A percentile compares a stretch with the other conserved stretches of the same genome.
These are phyloP conservation scores for Sporobolomyces pararoseus DNA, from an alignment of 768 basidiomycete species.

Conservation along the genomic window DNA sequence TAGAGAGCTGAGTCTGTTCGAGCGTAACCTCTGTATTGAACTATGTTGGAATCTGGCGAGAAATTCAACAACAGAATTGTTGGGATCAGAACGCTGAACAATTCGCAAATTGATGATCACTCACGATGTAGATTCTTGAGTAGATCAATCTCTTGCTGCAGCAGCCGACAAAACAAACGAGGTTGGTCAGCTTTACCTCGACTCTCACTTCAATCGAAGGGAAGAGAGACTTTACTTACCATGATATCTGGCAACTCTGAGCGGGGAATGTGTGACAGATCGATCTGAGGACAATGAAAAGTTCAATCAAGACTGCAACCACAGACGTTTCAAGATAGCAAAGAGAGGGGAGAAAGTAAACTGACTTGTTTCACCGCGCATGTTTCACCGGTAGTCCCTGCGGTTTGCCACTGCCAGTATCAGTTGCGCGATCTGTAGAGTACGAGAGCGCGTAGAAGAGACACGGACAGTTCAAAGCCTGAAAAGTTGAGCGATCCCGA, in stretches of 20 bases:
- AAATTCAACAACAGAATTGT: background rate
- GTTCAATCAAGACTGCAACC: too few relatives aligned
- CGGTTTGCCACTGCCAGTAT: background rate
- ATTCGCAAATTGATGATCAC: too few relatives aligned
- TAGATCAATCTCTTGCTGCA: constrained; percentile 89
- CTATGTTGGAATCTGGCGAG: constrained; percentile 83
- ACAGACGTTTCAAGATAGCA: too few relatives aligned
- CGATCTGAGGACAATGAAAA: constrained; percentile 55
- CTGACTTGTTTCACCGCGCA: constrained; percentile 85
- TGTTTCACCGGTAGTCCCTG: constrained; percentile 87
- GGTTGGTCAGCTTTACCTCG: too few relatives aligned
- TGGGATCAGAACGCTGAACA: too few relatives aligned
- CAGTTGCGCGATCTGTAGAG: too few relatives aligned
- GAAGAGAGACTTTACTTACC: constrained; percentile 54
- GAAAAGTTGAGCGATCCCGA: constrained; percentile 20
- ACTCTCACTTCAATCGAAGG: too few relatives aligned
- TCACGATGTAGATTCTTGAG: constrained; percentile 91
- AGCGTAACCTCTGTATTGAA: constrained; percentile 98
- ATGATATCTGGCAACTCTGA: constrained; percentile 94
- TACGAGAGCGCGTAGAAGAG: too few relatives aligned
- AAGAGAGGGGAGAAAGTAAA: background rate
- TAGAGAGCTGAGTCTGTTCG: constrained; percentile 90
- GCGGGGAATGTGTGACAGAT: constrained; percentile 86
- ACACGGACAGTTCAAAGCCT: constrained; percentile 39
- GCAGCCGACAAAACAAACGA: too few relatives aligned